Conservation (phyloP, 305 asterid species). For the Fraxinus platypoda region DNA sequence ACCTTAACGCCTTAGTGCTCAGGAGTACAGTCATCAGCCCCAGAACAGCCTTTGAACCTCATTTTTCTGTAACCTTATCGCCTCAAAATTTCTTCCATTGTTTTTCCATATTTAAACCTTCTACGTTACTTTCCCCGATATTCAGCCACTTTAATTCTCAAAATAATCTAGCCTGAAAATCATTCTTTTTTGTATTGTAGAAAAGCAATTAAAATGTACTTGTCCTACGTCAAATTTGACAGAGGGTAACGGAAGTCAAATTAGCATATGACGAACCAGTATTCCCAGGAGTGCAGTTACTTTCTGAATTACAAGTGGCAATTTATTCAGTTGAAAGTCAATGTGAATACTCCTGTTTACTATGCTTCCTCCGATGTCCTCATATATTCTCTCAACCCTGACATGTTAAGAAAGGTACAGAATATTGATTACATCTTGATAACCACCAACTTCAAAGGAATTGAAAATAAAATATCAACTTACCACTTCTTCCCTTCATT, state of each 20-base stretch:
- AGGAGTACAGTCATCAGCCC: background rate
- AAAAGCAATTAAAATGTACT: background rate
- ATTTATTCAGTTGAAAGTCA: constrained; percentile 64
- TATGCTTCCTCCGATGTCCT: constrained; percentile 58
- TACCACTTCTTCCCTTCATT: constrained; percentile 91
- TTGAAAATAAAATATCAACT: constrained; percentile 14
- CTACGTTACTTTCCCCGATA: background rate
- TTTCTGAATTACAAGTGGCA: constrained; percentile 81
- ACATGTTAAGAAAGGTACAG: constrained; percentile 30
- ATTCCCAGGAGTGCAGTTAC: constrained; percentile 87
- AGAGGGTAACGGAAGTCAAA: background rate
- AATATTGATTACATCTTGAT: constrained; percentile 20
- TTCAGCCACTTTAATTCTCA: background rate
- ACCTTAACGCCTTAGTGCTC: background rate
- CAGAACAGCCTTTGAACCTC: background rate
- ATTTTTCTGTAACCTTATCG: background rate
- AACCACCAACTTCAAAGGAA: constrained; percentile 19
- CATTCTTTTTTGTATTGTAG: background rate
- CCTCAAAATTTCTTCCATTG: constrained; percentile 3
- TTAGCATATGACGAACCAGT: constrained; percentile 56
- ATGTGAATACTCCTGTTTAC: constrained; percentile 42
- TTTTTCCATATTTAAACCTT: background rate
- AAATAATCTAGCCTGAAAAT: background rate
- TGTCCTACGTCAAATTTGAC: background rate
- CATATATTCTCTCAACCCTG: constrained; percentile 89